Evolutionary conservation across 495 filamentous ascomycete genomes (phyloP), one percentile per base, ranked within the genome.

Genomic region (Xylona heveae): DNA sequence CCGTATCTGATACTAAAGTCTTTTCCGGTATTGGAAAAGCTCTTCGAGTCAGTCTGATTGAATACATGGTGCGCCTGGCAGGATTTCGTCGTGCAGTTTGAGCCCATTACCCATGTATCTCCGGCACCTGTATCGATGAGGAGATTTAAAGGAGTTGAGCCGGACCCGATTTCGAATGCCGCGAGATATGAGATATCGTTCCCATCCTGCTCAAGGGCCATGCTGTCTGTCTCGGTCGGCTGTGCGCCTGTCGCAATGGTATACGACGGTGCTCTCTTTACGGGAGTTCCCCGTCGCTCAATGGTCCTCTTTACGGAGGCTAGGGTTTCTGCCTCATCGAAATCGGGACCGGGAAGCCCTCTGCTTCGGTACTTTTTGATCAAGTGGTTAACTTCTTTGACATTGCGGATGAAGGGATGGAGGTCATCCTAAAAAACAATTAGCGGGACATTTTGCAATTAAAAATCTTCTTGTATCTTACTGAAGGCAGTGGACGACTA

Each of bases 161-260:
- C 46, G 0, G 75, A 70, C 24, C 81, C 81, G 28, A 88, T 58
- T 24, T 55, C 45, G n/a, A 76, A 64, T 21, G 64, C 47, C 14
- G 69, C 48, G 42, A 91, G 81, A 57, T 91, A 91, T 5, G 74
- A 74, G 36, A 63, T 74, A 50, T 88, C 79, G 18, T 61, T 62
- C 2, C 75, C 78, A 51, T 80, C 74, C 48, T 88, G 74, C 43
- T 74, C 59, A 24, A 88, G 53, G 4, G 71, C 65, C 8, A 61
- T 63, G 34, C 68, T 74, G 39, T 74, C 62, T 12, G 60, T 44
- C 4, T 53, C 41, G 0, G 60, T 54, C 0, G 78, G 67, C 0
- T 52, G 50, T 18, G 55, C 49, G 16, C 71, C 62, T 22, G 58
- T 43, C 22, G 72, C 56, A 13, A 82, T 61, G 4, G 53, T 42